Evolutionary conservation across 2,329 filamentous ascomycete genomes (phyloP).

Genomic region (Neofusicoccum ribis): DNA sequence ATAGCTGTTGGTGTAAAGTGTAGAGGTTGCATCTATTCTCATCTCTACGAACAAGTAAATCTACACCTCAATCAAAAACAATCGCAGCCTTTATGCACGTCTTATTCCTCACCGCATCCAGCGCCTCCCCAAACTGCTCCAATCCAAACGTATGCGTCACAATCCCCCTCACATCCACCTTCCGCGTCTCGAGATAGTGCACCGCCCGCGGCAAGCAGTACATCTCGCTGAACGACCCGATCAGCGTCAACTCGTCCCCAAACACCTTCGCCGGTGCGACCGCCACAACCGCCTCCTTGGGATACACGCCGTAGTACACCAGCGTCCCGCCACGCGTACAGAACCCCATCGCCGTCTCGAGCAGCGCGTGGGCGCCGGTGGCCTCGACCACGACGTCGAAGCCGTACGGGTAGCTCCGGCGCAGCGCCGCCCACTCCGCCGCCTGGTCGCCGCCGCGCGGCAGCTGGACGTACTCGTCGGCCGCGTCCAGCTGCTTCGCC

Average conservation of each 20-base stretch:
- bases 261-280: conserved; percentile 66
- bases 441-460: conserved; percentile 40
- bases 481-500: conserved; percentile 52
- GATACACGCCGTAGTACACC: conserved; percentile 72
- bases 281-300: conserved; percentile 60
- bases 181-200: conserved; percentile 55
- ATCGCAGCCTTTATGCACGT: conserved; percentile 73
- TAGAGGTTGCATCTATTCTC: too few relatives aligned
- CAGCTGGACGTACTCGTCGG: conserved; percentile 50
- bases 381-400: conserved; percentile 74
- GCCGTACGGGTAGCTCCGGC: conserved; percentile 65
- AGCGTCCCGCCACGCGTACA: conserved; percentile 70
- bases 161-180: conserved; percentile 65
- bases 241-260: conserved; percentile 67
- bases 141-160: conserved; percentile 73
- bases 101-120: conserved; percentile 72
- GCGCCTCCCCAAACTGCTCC: conserved; percentile 70
- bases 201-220: conserved; percentile 39
- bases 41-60: too few relatives aligned
- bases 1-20: too few relatives aligned
- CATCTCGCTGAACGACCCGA: conserved; percentile 69
- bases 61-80: conserved; percentile 55
- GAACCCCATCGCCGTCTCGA: conserved; percentile 71
- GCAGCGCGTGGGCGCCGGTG: conserved; percentile 67
- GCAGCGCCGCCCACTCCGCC: conserved; percentile 61